Base-by-base conservation (phyloP, 78 protist genomes). In the Trichosphaerium sp. region DNA sequence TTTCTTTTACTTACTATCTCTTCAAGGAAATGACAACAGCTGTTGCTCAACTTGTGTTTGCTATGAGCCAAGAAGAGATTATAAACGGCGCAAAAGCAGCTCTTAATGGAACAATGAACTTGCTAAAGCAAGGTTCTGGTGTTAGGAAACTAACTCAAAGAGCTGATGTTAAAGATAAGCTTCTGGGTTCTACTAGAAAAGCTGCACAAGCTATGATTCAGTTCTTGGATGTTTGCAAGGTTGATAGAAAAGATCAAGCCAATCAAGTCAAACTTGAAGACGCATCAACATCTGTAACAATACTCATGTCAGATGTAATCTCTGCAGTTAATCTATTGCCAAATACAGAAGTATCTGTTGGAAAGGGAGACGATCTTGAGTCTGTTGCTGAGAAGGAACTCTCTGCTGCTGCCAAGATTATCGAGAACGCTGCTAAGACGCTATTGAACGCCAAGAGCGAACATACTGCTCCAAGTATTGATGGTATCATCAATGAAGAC, bases 311-410 rank as follows among this genome's bases (percentile, higher is more conserved):
- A 18, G 51, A 47, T 47, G 51, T n/a, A 47, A 47, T n/a, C 51
- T 47, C n/a, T n/a, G n/a, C n/a, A n/a, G n/a, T n/a, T n/a, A n/a
- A n/a, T n/a, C n/a, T n/a, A n/a, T n/a, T n/a, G n/a, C n/a, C n/a
- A n/a, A n/a, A n/a, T n/a, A n/a, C n/a, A n/a, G n/a, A n/a, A n/a
- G n/a, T n/a, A 69, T 42, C 65, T 77, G 62, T 77, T 77, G 74
- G 65, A 3, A 73, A 74, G 10, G 72, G 75, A 58, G 83, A 77
- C 39, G 64, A 69, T 47, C 83, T 77, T 47, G 83, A 77, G n/a
- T n/a, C n/a, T n/a, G n/a, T 71, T 12, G 84, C 84, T 1, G 84
- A 78, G 49, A 63, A 68, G 47, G 84, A 78, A 42, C 71, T 78
- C 42, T 61, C 59, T 51, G 75, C 52, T 35, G 74, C 76, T 15